Conservation (phyloP, 1,284 basidiomycete genomes). For the Malassezia equina region DNA sequence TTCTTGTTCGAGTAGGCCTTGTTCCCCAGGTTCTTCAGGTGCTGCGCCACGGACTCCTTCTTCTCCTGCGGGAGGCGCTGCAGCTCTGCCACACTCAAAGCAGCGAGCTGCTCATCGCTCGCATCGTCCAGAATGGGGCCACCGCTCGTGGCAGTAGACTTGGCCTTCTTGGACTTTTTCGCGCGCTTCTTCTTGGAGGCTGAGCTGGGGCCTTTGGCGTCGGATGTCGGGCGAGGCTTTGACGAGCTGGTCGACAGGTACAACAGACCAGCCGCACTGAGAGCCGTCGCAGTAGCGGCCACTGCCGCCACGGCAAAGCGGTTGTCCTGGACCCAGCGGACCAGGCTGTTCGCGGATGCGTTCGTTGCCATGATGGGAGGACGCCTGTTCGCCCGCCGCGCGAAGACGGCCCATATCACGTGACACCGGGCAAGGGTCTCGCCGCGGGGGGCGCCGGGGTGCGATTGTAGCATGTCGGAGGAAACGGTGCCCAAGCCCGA, state of each 20-base stretch:
- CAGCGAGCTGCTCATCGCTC: slow-evolving; percentile 33
- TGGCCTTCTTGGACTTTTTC: slow-evolving; percentile 32
- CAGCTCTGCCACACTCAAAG: slow-evolving; percentile 34
- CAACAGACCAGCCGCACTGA: slow-evolving; percentile 33
- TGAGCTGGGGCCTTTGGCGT: background rate
- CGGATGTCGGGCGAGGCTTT: slow-evolving; percentile 8
- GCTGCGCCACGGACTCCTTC: slow-evolving; percentile 62
- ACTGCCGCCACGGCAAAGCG: slow-evolving; percentile 34
- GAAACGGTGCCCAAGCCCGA: slow-evolving; percentile 41
- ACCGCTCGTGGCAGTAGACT: slow-evolving; percentile 15
- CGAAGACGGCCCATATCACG: slow-evolving; percentile 7
- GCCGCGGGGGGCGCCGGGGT: background rate
- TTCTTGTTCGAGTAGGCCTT: slow-evolving; percentile 70
- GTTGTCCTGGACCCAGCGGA: slow-evolving; percentile 42
- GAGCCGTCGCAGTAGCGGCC: slow-evolving; percentile 29
- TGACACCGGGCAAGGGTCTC: slow-evolving; percentile 5
- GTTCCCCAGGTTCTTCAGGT: slow-evolving; percentile 82
- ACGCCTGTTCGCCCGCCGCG: background rate
- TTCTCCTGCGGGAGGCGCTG: slow-evolving; percentile 30
- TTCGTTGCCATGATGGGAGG: slow-evolving; percentile 17
- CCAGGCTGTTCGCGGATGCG: slow-evolving; percentile 32
- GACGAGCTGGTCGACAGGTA: slow-evolving; percentile 22
- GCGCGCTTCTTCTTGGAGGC: slow-evolving; percentile 38
- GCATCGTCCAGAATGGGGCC: slow-evolving; percentile 44
- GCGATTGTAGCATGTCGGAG: slow-evolving; percentile 29